Percentiles rank a stretch among this genome's conserved stretches.
phyloP scores from a whole-genome alignment of 2,329 filamentous ascomycete genomes.

The Aspergillus sp. region DNA sequence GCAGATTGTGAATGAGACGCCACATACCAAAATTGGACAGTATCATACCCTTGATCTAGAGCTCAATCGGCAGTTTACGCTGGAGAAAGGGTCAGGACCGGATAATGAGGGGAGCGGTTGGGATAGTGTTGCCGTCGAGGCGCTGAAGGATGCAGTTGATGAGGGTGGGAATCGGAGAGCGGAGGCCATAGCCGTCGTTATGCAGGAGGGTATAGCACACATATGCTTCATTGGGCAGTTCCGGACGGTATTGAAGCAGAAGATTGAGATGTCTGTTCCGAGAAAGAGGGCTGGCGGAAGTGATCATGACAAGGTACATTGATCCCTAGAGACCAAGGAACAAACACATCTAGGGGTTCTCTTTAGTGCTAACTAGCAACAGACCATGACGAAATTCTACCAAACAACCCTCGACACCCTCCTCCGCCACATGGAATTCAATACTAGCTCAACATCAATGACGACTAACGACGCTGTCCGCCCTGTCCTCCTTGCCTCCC shows the following conservation, averaged over 20 bases:
- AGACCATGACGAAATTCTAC: slow-evolving; percentile 76
- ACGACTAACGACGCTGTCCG: slow-evolving; percentile 36
- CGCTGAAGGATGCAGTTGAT: slow-evolving; percentile 75
- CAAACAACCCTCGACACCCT: slow-evolving; percentile 73
- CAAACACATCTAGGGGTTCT: background rate
- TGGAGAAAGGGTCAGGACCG: slow-evolving; percentile 71
- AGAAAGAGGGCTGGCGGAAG: slow-evolving; percentile 48
- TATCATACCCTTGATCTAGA: slow-evolving; percentile 80
- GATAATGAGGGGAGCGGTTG: slow-evolving; percentile 59
- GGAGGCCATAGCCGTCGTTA: slow-evolving; percentile 83
- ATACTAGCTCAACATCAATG: slow-evolving; percentile 40
- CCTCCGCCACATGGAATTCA: slow-evolving; percentile 74
- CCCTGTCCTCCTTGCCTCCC: slow-evolving; percentile 81
- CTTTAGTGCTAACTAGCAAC: background rate
- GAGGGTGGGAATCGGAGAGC: slow-evolving; percentile 68
- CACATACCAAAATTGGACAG: slow-evolving; percentile 65
- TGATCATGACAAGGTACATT: slow-evolving; percentile 49
- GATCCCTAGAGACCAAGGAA: background rate
- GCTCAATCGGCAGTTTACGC: slow-evolving; percentile 79
- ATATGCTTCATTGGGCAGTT: slow-evolving; percentile 53
- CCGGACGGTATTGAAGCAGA: slow-evolving; percentile 50
- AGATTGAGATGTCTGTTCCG: slow-evolving; percentile 48
- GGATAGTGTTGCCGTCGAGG: slow-evolving; percentile 83
- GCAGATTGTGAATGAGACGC: slow-evolving; percentile 64
- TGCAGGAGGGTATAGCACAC: slow-evolving; percentile 70